Evolutionary conservation across 2,329 filamentous ascomycete species (phyloP).

Genomic region (Fusarium staphyleae): DNA sequence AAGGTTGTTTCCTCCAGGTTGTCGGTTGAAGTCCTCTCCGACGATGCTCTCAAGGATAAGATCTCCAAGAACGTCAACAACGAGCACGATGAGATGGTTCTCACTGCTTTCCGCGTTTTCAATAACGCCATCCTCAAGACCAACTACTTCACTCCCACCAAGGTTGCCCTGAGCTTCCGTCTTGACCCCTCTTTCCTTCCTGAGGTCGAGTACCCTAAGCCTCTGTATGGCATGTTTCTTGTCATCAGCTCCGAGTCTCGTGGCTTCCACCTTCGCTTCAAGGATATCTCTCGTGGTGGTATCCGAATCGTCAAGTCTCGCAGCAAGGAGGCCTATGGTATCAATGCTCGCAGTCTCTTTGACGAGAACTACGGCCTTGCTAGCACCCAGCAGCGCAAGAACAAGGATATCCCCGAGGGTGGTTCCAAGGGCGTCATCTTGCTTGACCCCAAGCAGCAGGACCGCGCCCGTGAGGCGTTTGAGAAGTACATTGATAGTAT

Average conservation of each 20-base stretch:
- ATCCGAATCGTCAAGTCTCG: conserved; percentile 99
- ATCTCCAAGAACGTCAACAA: conserved; percentile 84
- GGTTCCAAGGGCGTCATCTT: conserved; percentile 98
- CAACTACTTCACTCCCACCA: conserved; percentile 96
- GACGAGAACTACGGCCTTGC: conserved; percentile 99
- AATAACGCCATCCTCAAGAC: conserved; percentile 95
- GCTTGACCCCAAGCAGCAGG: conserved; percentile 91
- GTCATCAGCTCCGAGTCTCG: conserved; percentile 97
- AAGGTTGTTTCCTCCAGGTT: conserved; percentile 62
- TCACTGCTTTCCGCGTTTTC: conserved; percentile 96
- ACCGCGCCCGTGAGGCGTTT: conserved; percentile 90
- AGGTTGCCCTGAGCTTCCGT: conserved; percentile 96
- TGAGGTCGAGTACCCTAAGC: conserved; percentile 89
- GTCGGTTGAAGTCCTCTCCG: conserved; percentile 73
- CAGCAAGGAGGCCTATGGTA: conserved; percentile 93
- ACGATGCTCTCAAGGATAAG: conserved; percentile 74
- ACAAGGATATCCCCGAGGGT: conserved; percentile 99
- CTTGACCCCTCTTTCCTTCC: conserved; percentile 90
- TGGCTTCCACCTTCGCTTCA: conserved; percentile 96
- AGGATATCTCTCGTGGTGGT: conserved; percentile 94
- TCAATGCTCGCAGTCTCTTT: conserved; percentile 95
- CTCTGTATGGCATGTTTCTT: conserved; percentile 97
- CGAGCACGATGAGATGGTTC: conserved; percentile 97
- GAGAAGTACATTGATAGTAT: conserved; percentile 99
- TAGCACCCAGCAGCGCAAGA: conserved; percentile 98